A percentile compares a stretch with the other conserved stretches of the same genome.
Evolutionary conservation across 202 grass and related monocot species (phyloP).

Genomic region (Cymbopogon flexuosus): DNA sequence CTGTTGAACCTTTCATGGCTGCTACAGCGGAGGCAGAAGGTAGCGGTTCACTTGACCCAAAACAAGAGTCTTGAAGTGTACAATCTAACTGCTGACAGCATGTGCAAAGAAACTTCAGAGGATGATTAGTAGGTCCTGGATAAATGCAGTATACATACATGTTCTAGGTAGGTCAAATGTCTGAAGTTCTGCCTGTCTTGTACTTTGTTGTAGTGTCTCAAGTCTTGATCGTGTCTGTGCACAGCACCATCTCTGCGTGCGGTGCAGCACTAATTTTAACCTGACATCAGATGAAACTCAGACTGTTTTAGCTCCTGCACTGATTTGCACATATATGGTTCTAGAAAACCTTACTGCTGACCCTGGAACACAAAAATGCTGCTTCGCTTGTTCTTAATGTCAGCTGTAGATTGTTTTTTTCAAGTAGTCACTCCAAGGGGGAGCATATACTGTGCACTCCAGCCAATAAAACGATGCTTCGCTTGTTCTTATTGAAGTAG

Average conservation of each 20-base stretch:
- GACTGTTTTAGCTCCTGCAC: background rate
- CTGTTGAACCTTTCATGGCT: conserved; percentile 42
- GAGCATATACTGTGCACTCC: too few relatives aligned
- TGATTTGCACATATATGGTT: background rate
- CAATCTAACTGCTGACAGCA: background rate
- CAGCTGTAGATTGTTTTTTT: too few relatives aligned
- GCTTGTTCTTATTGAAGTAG: too few relatives aligned
- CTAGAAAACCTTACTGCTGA: too few relatives aligned
- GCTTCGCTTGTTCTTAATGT: too few relatives aligned
- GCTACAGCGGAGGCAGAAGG: conserved; percentile 24
- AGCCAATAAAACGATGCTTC: too few relatives aligned
- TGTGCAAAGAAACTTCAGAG: background rate
- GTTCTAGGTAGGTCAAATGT: background rate
- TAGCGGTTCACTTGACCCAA: conserved; percentile 17
- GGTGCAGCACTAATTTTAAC: background rate
- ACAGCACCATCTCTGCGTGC: background rate
- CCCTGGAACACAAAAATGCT: too few relatives aligned
- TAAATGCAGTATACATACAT: background rate
- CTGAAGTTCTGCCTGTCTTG: background rate
- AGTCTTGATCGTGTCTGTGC: background rate
- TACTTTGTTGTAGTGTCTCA: background rate
- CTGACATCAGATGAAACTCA: background rate
- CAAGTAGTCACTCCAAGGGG: too few relatives aligned
- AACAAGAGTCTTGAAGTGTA: conserved; percentile 31
- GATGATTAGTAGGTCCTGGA: background rate